Conservation (phyloP, 768 basidiomycete species). For the Multifurca ochricompacta region DNA sequence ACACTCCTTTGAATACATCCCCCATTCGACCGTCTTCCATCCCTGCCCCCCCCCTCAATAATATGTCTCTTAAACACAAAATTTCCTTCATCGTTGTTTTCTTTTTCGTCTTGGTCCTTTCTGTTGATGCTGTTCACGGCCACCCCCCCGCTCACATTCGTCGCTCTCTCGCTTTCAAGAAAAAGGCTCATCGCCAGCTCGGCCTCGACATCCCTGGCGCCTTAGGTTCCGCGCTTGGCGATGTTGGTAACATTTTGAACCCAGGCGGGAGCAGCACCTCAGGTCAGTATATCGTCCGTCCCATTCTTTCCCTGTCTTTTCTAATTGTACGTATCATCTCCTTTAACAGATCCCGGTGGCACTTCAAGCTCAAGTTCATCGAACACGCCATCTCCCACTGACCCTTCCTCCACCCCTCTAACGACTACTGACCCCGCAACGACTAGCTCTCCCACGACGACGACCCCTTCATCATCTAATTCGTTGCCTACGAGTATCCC, state of each 20-base stretch:
- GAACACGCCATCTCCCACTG: background rate
- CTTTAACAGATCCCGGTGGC: background rate
- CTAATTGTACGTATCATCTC: background rate
- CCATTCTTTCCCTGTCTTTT: background rate
- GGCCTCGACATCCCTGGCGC: background rate
- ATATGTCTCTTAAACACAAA: background rate
- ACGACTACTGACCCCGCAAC: background rate
- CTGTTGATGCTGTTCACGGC: conserved; percentile 1
- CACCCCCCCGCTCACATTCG: background rate
- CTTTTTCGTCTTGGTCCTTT: conserved; percentile 1
- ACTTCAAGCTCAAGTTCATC: background rate
- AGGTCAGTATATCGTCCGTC: background rate
- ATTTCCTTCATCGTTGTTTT: conserved; percentile 3
- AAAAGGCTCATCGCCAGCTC: background rate
- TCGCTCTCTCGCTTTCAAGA: background rate
- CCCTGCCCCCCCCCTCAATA: background rate
- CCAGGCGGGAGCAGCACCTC: background rate
- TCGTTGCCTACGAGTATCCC: conserved; percentile 4
- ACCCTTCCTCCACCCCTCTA: background rate
- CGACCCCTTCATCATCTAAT: background rate
- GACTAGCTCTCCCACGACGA: background rate
- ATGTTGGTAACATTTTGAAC: too few relatives aligned
- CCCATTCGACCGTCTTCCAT: background rate
- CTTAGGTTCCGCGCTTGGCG: background rate
- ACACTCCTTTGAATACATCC: conserved; percentile 11